Base-by-base conservation (phyloP, 78 protist species). In the Dictyostelium purpureum region DNA sequence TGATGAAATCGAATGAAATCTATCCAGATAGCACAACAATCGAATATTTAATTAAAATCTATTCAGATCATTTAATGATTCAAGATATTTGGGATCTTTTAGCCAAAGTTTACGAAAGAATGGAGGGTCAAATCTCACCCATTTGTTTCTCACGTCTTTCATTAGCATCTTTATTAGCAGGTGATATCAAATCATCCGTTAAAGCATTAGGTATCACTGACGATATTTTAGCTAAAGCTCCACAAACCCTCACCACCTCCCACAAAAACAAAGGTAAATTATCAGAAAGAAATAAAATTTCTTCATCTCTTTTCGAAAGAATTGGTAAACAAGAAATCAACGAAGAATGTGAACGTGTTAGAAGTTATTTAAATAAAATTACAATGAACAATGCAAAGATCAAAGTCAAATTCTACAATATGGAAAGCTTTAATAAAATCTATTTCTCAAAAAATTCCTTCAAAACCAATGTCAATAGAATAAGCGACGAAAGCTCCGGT, bases 1-100 rank as follows among this genome's bases (percentile, higher is more conserved):
- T 42, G 0, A 45, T 38, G 65, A 76, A 93, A 3, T 26, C 74
- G 37, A 43, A 74, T 12, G 47, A 75, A 2, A 88, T 93, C 54
- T n/a, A 45, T 21, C 95, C 95, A 19, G 94, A 94, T 43, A 40
- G 57, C 16, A 37, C 95, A 3, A 83, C 94, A 16, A 61, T 82
- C 14, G 95, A 90, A 47, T 94, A 94, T 69, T 10, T 94, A 10
- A 51, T 94, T 2, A 77, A 80, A 16, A 77, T 71, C 4, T 73
- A 85, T 18, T 43, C 92, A 19, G 74, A 85, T 24, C 92, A 85
- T 59, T 45, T 85, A 21, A 85, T 49, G 80, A 75, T 85, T n/a
- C 42, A 38, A 12, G 92, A 70, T 3, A 47, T 40, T 33, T 85
- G 92, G 92, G 69, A 70, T 33, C 10, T 85, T n/a, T 10, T 85